Percentiles rank a stretch among this genome's conserved stretches.
These are phyloP conservation scores for Penicillium soppii DNA, from an alignment of 495 filamentous ascomycete species.

Conservation along the genomic window DNA sequence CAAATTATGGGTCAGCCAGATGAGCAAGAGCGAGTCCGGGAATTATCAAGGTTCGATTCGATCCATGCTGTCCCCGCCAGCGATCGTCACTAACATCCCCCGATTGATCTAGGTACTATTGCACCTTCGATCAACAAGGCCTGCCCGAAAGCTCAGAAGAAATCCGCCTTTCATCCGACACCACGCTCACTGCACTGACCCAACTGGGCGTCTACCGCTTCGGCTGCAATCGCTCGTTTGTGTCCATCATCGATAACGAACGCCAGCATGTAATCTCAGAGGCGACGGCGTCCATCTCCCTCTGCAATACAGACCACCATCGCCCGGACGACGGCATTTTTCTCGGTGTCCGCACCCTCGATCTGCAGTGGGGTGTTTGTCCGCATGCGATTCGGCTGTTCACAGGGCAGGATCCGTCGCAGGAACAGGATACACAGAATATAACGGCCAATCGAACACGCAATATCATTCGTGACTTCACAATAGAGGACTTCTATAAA, in stretches of 20 bases:
- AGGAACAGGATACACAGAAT: constrained; percentile 13
- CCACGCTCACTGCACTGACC: constrained; percentile 55
- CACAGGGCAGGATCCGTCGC: constrained; percentile 11
- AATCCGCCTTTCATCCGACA: constrained; percentile 40
- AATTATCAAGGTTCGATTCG: constrained; percentile 12
- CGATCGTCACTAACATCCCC: not conserved
- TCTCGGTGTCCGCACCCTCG: constrained; percentile 42
- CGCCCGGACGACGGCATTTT: constrained; percentile 31
- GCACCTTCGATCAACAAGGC: constrained; percentile 6
- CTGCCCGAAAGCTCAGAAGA: not conserved
- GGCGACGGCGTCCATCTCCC: constrained; percentile 48
- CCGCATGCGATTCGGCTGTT: constrained; percentile 35
- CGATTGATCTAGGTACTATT: constrained; percentile 7
- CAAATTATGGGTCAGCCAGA: constrained; percentile 3
- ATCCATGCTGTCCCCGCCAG: not conserved
- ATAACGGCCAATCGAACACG: constrained; percentile 23
- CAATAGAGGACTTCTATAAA: constrained; percentile 40
- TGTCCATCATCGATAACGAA: constrained; percentile 54
- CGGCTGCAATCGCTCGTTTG: constrained; percentile 48
- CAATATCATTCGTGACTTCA: constrained; percentile 48
- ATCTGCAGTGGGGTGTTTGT: constrained; percentile 40
- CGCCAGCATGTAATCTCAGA: constrained; percentile 60
- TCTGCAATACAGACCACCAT: constrained; percentile 25
- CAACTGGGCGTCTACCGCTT: constrained; percentile 59
- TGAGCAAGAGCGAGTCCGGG: constrained; percentile 11